Conservation (phyloP, 225 moss, liverwort and hornwort species). For the Sphagnum contortum region DNA sequence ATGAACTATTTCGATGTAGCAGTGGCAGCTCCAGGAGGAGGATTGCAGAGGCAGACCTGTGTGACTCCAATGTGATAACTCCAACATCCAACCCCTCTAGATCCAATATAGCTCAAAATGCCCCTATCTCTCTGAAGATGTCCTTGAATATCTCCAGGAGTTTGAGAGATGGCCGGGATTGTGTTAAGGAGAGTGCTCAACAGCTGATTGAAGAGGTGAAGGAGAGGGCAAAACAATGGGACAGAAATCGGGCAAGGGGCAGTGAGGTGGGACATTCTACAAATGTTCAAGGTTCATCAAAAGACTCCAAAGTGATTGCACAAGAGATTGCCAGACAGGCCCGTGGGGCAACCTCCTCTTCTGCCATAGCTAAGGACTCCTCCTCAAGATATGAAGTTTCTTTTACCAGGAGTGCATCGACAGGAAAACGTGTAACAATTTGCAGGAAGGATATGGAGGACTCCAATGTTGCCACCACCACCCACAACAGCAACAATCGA, state of each 20-base stretch:
- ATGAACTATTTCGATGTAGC: slow-evolving; percentile 8
- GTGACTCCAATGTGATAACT: slow-evolving; percentile 1
- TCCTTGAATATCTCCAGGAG: slow-evolving; percentile 24
- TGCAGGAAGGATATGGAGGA: slow-evolving; percentile 19
- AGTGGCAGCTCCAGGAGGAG: slow-evolving; percentile 12
- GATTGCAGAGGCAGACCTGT: neutral
- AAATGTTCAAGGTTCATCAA: slow-evolving; percentile 14
- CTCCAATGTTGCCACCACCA: slow-evolving; percentile 1
- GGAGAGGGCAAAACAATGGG: slow-evolving; percentile 31
- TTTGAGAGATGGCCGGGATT: slow-evolving; percentile 14
- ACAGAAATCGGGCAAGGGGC: slow-evolving; percentile 10
- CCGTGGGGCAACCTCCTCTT: slow-evolving; percentile 10
- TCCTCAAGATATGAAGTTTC: slow-evolving; percentile 22
- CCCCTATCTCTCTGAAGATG: slow-evolving; percentile 29
- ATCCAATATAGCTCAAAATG: slow-evolving; percentile 21
- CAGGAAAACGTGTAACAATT: slow-evolving; percentile 37
- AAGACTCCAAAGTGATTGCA: slow-evolving; percentile 52
- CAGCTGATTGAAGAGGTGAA: slow-evolving; percentile 39
- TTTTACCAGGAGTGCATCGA: slow-evolving; percentile 23
- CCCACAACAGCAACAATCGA: slow-evolving; percentile 16
- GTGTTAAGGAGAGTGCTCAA: slow-evolving; percentile 31
- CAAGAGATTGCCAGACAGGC: slow-evolving; percentile 54
- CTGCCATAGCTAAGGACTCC: slow-evolving; percentile 13
- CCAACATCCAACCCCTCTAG: slow-evolving; percentile 12
- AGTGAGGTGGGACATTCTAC: slow-evolving; percentile 11